phyloP scores from a whole-genome alignment of 1,139 yeast species.

The Diutina ranongensis region DNA sequence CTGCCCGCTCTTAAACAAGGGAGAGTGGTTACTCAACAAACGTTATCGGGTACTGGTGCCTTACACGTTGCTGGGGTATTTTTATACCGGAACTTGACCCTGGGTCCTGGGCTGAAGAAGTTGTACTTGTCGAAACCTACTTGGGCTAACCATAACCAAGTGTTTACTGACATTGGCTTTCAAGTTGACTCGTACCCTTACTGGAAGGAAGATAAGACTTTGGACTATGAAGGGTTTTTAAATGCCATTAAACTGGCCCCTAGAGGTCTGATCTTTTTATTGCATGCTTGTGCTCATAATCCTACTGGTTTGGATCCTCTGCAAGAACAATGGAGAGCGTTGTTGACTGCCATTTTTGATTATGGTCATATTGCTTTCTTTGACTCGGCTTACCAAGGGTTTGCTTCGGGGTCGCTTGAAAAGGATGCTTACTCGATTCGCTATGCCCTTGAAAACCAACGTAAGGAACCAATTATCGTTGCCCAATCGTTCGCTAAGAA shows the following conservation, averaged over 20 bases:
- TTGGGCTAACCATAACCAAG: constrained; percentile 91
- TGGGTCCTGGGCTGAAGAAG: constrained; percentile 22
- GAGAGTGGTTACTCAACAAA: constrained; percentile 66
- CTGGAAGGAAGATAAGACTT: constrained; percentile 55
- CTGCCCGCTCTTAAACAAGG: constrained; percentile 38
- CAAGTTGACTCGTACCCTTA: constrained; percentile 60
- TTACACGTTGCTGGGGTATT: constrained; percentile 79
- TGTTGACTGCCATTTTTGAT: constrained; percentile 28
- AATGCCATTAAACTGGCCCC: constrained; percentile 61
- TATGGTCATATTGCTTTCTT: constrained; percentile 31
- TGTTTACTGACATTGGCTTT: constrained; percentile 60
- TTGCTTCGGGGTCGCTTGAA: constrained; percentile 80
- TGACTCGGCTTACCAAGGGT: constrained; percentile 48
- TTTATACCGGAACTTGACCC: constrained; percentile 17
- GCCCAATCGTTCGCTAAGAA: constrained; percentile 98
- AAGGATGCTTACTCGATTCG: constrained; percentile 84
- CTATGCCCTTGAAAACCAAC: constrained; percentile 47
- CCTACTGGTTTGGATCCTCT: constrained; percentile 42
- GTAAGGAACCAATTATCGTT: constrained; percentile 44
- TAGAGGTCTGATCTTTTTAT: constrained; percentile 56
- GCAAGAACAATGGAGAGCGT: constrained; percentile 28
- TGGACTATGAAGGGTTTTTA: constrained; percentile 61
- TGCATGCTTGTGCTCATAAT: constrained; percentile 42
- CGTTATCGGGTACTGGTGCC: constrained; percentile 94
- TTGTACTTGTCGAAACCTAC: constrained; percentile 82